Base-by-base conservation (phyloP, 371 early-diverging fungal species). In the Mucor racemosus region DNA sequence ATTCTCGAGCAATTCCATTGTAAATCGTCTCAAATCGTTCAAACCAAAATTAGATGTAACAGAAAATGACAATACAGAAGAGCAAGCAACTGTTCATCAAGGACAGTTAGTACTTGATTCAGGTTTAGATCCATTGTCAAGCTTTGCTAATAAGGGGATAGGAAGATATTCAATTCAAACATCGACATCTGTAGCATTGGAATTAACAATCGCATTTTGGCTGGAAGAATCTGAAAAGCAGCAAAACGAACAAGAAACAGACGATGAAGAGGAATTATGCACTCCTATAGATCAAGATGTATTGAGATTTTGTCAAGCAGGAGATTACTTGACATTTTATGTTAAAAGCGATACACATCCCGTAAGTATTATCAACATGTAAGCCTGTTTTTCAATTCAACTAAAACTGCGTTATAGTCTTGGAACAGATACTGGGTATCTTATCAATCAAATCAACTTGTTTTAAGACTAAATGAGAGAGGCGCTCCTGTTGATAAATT, bases 311-410 rank as follows among this genome's bases (percentile, higher is more conserved):
- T 78, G 75, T 36, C 33, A 46, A 60, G 46, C 59, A 5, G 76
- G 79, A 1, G 79, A 76, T 26, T 74, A 76, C 56, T 42, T 76
- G 21, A 78, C 76, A 14, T 67, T 78, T 48, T 78, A 78, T 61
- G 72, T 78, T 14, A 71, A 69, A 39, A 63, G 72, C 19, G 61
- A 60, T 7, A 38, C 53, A 5, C 71, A 68, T 61, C 76, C 79
- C 33, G 79, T 78, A 78, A 71, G 69, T n/a, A 1, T 54, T 26
- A 1, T 26, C 50, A 50, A 10, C 3, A 26, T 26, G 3, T 26
- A 26, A 26, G 3, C 1, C 26, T 26, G 26, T 3, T 26, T 3
- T 26, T 26, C 26, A 26, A 21, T 50, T 10, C 3, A 4, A 9
- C 50, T 50, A n/a, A 50, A 17, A 50, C 13, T 19, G 2, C 21